Percentiles rank a stretch among this genome's conserved stretches.
phyloP scores from a whole-genome alignment of 768 basidiomycete species.

The Podaxis sp. region DNA sequence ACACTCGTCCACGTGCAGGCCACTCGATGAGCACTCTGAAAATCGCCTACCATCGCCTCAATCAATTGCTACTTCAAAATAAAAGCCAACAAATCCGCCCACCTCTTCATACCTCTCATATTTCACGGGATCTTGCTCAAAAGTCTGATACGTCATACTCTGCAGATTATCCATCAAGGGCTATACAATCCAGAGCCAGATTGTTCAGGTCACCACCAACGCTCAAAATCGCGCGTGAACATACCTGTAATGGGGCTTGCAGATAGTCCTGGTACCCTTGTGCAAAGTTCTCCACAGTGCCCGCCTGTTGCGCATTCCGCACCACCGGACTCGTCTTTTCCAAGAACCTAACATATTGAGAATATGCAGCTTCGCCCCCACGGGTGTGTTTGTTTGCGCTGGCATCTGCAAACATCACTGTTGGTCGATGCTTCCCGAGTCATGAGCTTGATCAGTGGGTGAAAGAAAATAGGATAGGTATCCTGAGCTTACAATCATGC shows the following conservation, averaged over 20 bases:
- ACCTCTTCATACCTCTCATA: constrained; percentile 95
- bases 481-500: constrained; percentile 66
- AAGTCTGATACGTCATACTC: constrained; percentile 94
- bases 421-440: constrained; percentile 69
- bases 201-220: background rate
- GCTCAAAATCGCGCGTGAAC: constrained; percentile 13
- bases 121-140: constrained; percentile 97
- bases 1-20: constrained; percentile 59
- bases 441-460: constrained; percentile 6
- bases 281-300: constrained; percentile 86
- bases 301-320: constrained; percentile 56
- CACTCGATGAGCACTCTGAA: constrained; percentile 75
- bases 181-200: constrained; percentile 30
- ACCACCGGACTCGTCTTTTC: constrained; percentile 73
- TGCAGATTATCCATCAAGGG: constrained; percentile 97
- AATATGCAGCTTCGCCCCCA: constrained; percentile 85
- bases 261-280: constrained; percentile 93
- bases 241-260: constrained; percentile 88
- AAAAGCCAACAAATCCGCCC: constrained; percentile 10
- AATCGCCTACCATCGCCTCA: constrained; percentile 54
- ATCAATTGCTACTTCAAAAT: constrained; percentile 9
- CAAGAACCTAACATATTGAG: constrained; percentile 82
- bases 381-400: constrained; percentile 58
- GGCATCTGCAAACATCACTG: constrained; percentile 75
- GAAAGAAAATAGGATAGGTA: background rate